These are phyloP conservation scores for Apiotrichum siamense DNA, from an alignment of 1,284 basidiomycete genomes.

Conservation along the genomic window DNA sequence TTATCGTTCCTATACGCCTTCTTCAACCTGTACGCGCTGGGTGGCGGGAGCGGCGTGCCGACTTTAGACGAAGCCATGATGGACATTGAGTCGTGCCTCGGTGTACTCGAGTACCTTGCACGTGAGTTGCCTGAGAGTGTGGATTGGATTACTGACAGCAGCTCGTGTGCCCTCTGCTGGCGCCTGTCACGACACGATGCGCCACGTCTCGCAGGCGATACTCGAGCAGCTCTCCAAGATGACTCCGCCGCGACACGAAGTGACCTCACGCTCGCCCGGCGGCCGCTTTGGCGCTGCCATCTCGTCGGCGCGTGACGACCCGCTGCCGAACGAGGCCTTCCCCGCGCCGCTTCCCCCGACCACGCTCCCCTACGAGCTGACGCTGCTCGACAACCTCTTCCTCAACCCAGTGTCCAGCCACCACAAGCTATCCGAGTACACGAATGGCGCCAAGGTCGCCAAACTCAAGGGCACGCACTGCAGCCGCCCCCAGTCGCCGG, in stretches of 20 bases:
- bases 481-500: no score
- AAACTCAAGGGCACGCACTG: constrained; percentile 8
- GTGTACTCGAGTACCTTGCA: constrained; percentile 45
- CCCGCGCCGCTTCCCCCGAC: constrained; percentile 42
- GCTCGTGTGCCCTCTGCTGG: constrained; percentile 46
- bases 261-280: constrained; percentile 18
- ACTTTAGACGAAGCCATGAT: constrained; percentile 45
- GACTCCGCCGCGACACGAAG: constrained; percentile 18
- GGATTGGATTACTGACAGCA: constrained; percentile 10
- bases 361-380: constrained; percentile 46
- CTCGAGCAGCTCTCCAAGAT: constrained; percentile 39
- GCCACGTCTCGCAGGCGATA: constrained; percentile 42
- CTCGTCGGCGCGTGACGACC: constrained; percentile 42
- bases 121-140: constrained; percentile 41
- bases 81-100: constrained; percentile 47
- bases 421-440: constrained; percentile 46
- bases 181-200: constrained; percentile 47
- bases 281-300: constrained; percentile 31
- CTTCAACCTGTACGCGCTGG: constrained; percentile 47
- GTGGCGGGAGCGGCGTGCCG: constrained; percentile 42
- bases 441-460: constrained; percentile 29
- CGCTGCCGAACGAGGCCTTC: constrained; percentile 33
- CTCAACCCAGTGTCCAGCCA: constrained; percentile 46
- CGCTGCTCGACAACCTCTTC: constrained; percentile 47
- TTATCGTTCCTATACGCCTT: constrained; percentile 48